Evolutionary conservation across 176 grass and related monocot genomes (phyloP), one percentile per base, ranked within the genome.

Genomic region (Miscanthus lutarioriparius): DNA sequence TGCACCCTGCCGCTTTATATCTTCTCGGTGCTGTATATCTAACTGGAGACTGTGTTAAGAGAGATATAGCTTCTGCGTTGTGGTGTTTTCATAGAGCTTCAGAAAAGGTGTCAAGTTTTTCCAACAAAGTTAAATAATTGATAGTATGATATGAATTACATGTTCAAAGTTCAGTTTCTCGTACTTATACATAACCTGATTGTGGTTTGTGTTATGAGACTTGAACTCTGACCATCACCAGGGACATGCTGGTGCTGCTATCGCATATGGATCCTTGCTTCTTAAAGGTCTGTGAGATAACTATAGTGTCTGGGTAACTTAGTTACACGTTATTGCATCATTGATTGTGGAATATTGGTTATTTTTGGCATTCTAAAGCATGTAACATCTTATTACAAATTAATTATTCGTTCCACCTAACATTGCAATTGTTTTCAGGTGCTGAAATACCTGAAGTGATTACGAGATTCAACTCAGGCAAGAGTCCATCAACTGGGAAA

Each of bases 21-120:
- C 91, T 98, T 83, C 91, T 98, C 68, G 95, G 95, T 30, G 80
- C 95, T 82, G 95, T 98, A 51, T 98, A 98, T 87, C 84, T 98
- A 75, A 81, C 92, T 71, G 92, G 95, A 13, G 95, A 97, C 64
- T 98, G 95, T 87, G 92, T 95, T 65, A 91, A 93, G 78, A 98
- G 88, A 81, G 91, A 95, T 79, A 88, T 95, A 61, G 89, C 92
- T 67, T 98, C 95, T 5, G 95, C 95, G 16, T 89, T 95, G 83
- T 95, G 95, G 95, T 95, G 92, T 83, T 98, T 98, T 72, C 95
- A 95, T 82, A 91, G 92, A 93, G 91, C 92, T 73, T 98, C 95
- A 44, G 90, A 92, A 88, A 95, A 98, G 92, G 95, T 95, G 26
- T 19, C 56, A 3, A 17, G 3, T 54, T 61, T 64, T 47, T 12